Percentiles rank a stretch among this genome's conserved stretches.
These are phyloP conservation scores for Aspergillus transmontanensis DNA, from an alignment of 2,329 filamentous ascomycete species.

Conservation along the genomic window DNA sequence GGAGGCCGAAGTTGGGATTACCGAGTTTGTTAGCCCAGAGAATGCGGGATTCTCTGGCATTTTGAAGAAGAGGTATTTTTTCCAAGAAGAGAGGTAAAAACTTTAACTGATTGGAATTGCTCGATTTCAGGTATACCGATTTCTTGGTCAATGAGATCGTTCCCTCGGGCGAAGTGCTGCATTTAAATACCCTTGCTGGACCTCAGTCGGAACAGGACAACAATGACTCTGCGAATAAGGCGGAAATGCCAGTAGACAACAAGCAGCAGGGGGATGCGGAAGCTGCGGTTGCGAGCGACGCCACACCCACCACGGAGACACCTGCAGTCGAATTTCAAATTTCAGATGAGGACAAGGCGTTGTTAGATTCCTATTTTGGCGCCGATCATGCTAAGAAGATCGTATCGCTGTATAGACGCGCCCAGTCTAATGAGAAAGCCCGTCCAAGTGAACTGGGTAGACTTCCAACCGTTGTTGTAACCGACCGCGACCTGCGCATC, in stretches of 20 bases:
- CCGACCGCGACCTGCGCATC: conserved; percentile 63
- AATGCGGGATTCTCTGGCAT: conserved; percentile 64
- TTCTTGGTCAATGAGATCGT: conserved; percentile 90
- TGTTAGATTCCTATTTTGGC: conserved; percentile 55
- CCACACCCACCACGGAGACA: conserved; percentile 17
- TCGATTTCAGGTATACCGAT: conserved; percentile 72
- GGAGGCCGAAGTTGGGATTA: conserved; percentile 61
- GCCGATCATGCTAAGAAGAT: conserved; percentile 53
- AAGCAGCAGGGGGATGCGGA: conserved; percentile 17
- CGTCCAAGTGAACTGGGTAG: conserved; percentile 59
- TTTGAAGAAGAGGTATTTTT: conserved; percentile 64
- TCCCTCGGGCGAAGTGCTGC: conserved; percentile 73
- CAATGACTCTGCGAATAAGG: conserved; percentile 12
- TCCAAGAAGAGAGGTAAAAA: background rate
- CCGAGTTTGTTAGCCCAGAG: conserved; percentile 61
- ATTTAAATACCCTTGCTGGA: conserved; percentile 59
- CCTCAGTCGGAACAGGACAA: conserved; percentile 24
- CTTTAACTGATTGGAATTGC: conserved; percentile 4
- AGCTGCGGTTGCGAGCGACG: conserved; percentile 13
- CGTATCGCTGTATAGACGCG: conserved; percentile 56
- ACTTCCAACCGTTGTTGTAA: conserved; percentile 57
- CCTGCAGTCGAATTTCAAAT: conserved; percentile 34
- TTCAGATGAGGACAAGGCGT: conserved; percentile 48
- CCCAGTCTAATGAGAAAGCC: conserved; percentile 56
- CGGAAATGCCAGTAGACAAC: conserved; percentile 16